Evolutionary conservation across 805 yeast species (phyloP).

Genomic region (Kodamaea kaohsiungensis): DNA sequence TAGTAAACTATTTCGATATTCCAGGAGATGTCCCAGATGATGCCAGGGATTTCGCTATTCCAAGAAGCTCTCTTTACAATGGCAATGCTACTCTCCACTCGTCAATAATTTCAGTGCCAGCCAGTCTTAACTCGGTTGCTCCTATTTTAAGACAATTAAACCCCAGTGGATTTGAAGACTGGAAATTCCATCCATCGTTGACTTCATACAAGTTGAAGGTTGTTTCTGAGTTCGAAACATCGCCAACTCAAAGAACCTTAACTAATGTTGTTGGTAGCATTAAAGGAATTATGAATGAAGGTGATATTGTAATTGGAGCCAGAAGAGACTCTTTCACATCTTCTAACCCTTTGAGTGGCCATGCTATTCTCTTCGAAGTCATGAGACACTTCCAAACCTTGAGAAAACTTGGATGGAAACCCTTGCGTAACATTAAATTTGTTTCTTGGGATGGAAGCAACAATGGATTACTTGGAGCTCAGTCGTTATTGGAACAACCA

Average conservation of each 20-base stretch:
- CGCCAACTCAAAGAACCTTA: slow-evolving; percentile 14
- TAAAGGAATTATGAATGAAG: slow-evolving; percentile 41
- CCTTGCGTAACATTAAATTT: slow-evolving; percentile 39
- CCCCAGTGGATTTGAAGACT: slow-evolving; percentile 15
- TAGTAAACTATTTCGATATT: slow-evolving; percentile 22
- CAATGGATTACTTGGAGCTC: slow-evolving; percentile 35
- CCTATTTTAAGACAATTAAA: slow-evolving; percentile 27
- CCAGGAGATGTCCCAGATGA: slow-evolving; percentile 10
- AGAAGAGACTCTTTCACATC: slow-evolving; percentile 39
- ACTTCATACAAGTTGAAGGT: slow-evolving; percentile 17
- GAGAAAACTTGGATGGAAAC: slow-evolving; percentile 41
- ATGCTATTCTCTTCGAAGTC: slow-evolving; percentile 40
- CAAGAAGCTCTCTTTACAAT: slow-evolving; percentile 6
- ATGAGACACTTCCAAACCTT: slow-evolving; percentile 36
- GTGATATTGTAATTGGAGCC: slow-evolving; percentile 42
- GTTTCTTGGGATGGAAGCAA: slow-evolving; percentile 44
- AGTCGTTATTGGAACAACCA: slow-evolving; percentile 20
- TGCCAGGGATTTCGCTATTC: slow-evolving; percentile 1
- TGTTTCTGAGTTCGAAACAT: not conserved
- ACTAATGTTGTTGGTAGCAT: slow-evolving; percentile 35
- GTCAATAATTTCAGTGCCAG: slow-evolving; percentile 28
- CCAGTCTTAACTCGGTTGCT: slow-evolving; percentile 24
- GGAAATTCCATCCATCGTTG: slow-evolving; percentile 31
- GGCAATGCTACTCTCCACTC: slow-evolving; percentile 8
- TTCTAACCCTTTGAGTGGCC: slow-evolving; percentile 39